These are phyloP conservation scores for Lophiostoma macrostomum DNA, from an alignment of 495 filamentous ascomycete species.

Conservation along the genomic window DNA sequence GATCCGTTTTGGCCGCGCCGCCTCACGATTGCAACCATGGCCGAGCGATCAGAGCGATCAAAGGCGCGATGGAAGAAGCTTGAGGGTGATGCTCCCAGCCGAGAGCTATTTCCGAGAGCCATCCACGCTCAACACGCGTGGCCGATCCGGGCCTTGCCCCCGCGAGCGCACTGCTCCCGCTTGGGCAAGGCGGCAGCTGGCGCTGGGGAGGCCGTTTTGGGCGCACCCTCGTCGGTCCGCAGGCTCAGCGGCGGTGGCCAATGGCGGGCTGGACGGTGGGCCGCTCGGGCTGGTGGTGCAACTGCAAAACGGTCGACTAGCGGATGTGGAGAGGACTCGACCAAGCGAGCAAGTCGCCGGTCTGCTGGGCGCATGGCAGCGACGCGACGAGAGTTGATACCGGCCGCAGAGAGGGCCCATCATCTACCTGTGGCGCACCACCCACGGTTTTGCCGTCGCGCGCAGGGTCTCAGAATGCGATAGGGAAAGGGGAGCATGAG, in stretches of 20 bases:
- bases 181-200: constrained; percentile 1
- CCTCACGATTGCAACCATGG: constrained; percentile 17
- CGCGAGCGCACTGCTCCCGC: not conserved
- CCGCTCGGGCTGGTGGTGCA: constrained; percentile 12
- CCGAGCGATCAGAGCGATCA: not conserved
- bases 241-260: constrained; percentile 11
- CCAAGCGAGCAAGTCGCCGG: constrained; percentile 14
- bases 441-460: constrained; percentile 7
- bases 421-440: constrained; percentile 10
- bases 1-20: constrained; percentile 6
- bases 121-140: not conserved
- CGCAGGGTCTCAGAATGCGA: not conserved
- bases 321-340: constrained; percentile 25
- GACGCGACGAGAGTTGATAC: not conserved
- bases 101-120: constrained; percentile 10
- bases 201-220: constrained; percentile 19
- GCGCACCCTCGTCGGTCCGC: no score
- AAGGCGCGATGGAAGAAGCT: no score
- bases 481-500: constrained; percentile 14
- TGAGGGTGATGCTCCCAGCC: not conserved
- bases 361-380: not conserved
- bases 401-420: not conserved
- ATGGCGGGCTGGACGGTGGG: constrained; percentile 13
- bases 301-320: constrained; percentile 31
- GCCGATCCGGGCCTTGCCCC: constrained; percentile 10